Conservation (phyloP, 148 eudicot genomes). For the Chenopodium formosanum region DNA sequence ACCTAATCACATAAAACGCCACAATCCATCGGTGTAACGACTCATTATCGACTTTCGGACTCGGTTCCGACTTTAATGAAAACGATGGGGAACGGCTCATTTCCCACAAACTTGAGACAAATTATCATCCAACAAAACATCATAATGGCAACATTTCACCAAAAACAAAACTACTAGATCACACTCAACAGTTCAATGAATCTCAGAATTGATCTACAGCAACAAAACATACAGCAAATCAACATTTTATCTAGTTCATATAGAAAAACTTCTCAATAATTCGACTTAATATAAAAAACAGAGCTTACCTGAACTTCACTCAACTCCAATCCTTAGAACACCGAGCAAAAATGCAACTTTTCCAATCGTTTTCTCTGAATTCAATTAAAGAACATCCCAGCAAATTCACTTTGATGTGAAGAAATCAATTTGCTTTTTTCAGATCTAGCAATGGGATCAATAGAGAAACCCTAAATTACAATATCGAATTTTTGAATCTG, state of each 20-base stretch:
- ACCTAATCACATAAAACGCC: constrained; percentile 80
- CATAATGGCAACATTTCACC: constrained; percentile 33
- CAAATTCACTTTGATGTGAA: background rate
- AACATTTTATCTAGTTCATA: background rate
- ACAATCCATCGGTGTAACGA: constrained; percentile 71
- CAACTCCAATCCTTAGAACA: constrained; percentile 1
- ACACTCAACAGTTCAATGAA: background rate
- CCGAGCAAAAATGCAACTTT: background rate
- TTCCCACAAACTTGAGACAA: constrained; percentile 37
- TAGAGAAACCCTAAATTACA: background rate
- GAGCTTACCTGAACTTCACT: background rate
- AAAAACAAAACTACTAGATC: background rate
- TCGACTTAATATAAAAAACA: too few relatives aligned
- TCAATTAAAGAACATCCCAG: background rate
- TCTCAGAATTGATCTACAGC: constrained; percentile 11
- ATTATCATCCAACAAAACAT: constrained; percentile 28
- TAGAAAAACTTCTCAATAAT: background rate
- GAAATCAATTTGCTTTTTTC: background rate
- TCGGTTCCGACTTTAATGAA: constrained; percentile 56
- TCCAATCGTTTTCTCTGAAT: background rate
- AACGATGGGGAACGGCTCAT: constrained; percentile 87
- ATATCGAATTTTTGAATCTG: background rate
- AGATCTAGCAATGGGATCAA: background rate
- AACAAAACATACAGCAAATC: constrained; percentile 25
- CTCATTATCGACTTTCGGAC: constrained; percentile 52